phyloP scores from a whole-genome alignment of 1,284 basidiomycete genomes.

The Leccinum subspadiceum region DNA sequence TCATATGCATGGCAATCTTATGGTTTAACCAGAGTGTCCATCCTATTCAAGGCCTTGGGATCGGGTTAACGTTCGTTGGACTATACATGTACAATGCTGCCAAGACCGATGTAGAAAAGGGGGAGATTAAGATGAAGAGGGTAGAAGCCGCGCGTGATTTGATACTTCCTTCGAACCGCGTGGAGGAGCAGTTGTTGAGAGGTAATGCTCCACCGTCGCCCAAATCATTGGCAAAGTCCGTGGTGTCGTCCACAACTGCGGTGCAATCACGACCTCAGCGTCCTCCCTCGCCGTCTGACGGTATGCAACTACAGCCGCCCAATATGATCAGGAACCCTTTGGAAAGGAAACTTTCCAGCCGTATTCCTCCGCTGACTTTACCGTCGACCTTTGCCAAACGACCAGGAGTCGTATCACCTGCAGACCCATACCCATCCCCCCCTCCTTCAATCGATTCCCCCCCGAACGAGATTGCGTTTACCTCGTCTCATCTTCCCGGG shows the following conservation, averaged over 20 bases:
- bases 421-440: constrained; percentile 72
- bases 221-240: background rate
- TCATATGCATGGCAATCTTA: constrained; percentile 95
- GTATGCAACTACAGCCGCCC: constrained; percentile 7
- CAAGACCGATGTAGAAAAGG: constrained; percentile 89
- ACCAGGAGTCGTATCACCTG: constrained; percentile 34
- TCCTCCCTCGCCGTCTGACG: constrained; percentile 6
- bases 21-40: constrained; percentile 95
- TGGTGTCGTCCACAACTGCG: constrained; percentile 27
- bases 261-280: constrained; percentile 22
- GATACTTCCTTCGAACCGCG: constrained; percentile 69
- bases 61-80: constrained; percentile 85
- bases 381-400: constrained; percentile 28
- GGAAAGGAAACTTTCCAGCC: constrained; percentile 35
- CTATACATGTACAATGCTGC: constrained; percentile 96
- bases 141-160: constrained; percentile 80
- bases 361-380: constrained; percentile 23
- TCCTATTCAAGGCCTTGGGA: constrained; percentile 83
- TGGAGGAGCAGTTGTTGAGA: constrained; percentile 48
- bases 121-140: constrained; percentile 82
- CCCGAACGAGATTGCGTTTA: constrained; percentile 32
- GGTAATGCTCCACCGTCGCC: constrained; percentile 34
- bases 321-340: constrained; percentile 18
- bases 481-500: constrained; percentile 1
- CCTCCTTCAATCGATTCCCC: constrained; percentile 74